phyloP scores from a whole-genome alignment of 345 rosid genomes.

The Hypericum androsaemum region DNA sequence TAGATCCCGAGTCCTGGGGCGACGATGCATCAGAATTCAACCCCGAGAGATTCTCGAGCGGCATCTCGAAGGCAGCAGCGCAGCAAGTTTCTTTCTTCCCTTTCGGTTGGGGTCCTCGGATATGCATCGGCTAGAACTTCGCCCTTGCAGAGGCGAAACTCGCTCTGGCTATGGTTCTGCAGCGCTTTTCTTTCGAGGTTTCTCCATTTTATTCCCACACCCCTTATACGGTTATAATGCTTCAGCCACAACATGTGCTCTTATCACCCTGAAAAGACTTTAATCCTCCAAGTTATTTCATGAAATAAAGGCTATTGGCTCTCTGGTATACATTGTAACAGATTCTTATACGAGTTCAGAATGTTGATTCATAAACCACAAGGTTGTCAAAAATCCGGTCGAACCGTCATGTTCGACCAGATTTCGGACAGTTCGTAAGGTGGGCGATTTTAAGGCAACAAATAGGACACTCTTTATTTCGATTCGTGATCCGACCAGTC shows the following conservation, averaged over 20 bases:
- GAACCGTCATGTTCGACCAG: no score
- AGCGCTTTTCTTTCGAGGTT: neutral
- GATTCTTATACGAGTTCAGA: no score
- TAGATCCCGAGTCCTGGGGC: constrained; percentile 12
- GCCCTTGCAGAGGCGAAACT: neutral
- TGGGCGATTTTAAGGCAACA: no score
- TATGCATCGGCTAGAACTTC: constrained; percentile 3
- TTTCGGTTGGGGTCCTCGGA: constrained; percentile 2
- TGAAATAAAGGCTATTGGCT: no score
- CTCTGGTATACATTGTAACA: no score
- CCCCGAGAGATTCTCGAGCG: neutral
- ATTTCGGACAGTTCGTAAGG: no score
- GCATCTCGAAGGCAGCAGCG: neutral
- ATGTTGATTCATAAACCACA: no score
- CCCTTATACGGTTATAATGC: neutral
- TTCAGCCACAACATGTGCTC: constrained; percentile 4
- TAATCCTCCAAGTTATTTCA: no score
- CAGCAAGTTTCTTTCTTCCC: constrained; percentile 1
- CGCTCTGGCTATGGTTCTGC: neutral
- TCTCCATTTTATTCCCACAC: neutral
- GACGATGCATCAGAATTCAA: constrained; percentile 25
- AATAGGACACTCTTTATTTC: no score
- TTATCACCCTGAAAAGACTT: neutral
- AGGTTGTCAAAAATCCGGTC: no score
- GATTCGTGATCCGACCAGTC: no score